A percentile compares a stretch with the other conserved stretches of the same genome.
phyloP scores from a whole-genome alignment of 306 rosid genomes.

The Prunus kanzakura region DNA sequence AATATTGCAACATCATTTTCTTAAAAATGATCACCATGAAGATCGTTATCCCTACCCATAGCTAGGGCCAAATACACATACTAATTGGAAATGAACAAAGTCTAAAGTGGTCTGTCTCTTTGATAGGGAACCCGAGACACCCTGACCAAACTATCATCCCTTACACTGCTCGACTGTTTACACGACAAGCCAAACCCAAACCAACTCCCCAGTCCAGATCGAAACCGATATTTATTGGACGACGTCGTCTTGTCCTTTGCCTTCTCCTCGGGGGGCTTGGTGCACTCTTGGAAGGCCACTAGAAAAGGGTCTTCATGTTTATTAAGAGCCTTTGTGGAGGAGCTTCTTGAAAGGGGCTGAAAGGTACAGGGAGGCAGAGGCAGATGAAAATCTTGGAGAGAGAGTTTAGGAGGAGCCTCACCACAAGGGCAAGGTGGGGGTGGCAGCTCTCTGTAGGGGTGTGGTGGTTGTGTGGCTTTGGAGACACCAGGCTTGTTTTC shows the following conservation, averaged over 20 bases:
- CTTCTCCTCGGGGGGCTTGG: constrained; percentile 25
- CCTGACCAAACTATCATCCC: constrained; percentile 46
- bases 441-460: constrained; percentile 26
- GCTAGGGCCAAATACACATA: neutral
- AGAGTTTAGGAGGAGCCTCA: neutral
- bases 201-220: constrained; percentile 32
- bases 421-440: constrained; percentile 46
- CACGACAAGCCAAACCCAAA: constrained; percentile 39
- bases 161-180: constrained; percentile 34
- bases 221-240: neutral
- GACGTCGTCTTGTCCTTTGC: constrained; percentile 17
- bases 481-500: constrained; percentile 68
- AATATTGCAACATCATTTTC: too few species aligned
- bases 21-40: too few species aligned
- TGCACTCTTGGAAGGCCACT: constrained; percentile 69
- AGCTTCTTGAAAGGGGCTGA: constrained; percentile 43
- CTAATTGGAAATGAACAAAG: neutral
- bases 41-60: too few species aligned
- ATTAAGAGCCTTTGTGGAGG: constrained; percentile 40
- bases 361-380: constrained; percentile 80
- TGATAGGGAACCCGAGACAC: constrained; percentile 32
- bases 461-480: constrained; percentile 19
- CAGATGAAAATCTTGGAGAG: constrained; percentile 36
- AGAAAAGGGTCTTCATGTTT: constrained; percentile 61
- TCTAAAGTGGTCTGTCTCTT: neutral